These are phyloP conservation scores for Flaveria bidentis DNA, from an alignment of 129 eudicot genomes.

Conservation along the genomic window DNA sequence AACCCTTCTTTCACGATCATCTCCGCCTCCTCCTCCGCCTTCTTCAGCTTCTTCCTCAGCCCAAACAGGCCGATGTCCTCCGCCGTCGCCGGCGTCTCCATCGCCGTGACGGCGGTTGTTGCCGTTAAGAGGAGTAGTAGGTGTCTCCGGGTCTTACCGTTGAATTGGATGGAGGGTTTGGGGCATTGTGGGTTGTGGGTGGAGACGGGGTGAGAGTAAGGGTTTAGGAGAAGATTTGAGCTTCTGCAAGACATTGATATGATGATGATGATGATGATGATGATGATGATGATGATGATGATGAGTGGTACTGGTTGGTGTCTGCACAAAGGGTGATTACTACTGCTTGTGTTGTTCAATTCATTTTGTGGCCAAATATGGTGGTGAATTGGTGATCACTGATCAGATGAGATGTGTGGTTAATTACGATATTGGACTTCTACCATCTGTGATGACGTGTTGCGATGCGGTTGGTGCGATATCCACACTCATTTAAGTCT, in stretches of 20 bases:
- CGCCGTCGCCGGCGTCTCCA: constrained; percentile 58
- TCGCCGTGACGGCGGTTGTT: constrained; percentile 50
- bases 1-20: constrained; percentile 67
- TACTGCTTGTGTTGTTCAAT: not conserved
- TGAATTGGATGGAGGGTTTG: constrained; percentile 20
- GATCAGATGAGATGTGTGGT: constrained; percentile 28
- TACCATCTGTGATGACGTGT: constrained; percentile 17
- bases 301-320: not conserved
- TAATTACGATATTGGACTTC: constrained; percentile 22
- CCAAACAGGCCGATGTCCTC: constrained; percentile 84
- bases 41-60: constrained; percentile 62
- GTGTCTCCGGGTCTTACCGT: constrained; percentile 52
- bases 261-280: not conserved
- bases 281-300: constrained; percentile 3
- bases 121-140: constrained; percentile 57
- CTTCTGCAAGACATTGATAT: constrained; percentile 52
- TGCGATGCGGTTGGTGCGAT: constrained; percentile 12
- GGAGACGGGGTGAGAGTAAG: constrained; percentile 23
- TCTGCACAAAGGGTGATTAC: constrained; percentile 23
- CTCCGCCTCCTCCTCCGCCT: constrained; percentile 82
- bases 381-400: not conserved
- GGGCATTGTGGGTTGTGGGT: constrained; percentile 30
- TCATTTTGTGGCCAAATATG: constrained; percentile 33
- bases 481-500: too few relatives aligned
- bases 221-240: constrained; percentile 34